Evolutionary conservation across 1,139 yeast genomes (phyloP).

Genomic region (Meyerozyma guilliermondii): DNA sequence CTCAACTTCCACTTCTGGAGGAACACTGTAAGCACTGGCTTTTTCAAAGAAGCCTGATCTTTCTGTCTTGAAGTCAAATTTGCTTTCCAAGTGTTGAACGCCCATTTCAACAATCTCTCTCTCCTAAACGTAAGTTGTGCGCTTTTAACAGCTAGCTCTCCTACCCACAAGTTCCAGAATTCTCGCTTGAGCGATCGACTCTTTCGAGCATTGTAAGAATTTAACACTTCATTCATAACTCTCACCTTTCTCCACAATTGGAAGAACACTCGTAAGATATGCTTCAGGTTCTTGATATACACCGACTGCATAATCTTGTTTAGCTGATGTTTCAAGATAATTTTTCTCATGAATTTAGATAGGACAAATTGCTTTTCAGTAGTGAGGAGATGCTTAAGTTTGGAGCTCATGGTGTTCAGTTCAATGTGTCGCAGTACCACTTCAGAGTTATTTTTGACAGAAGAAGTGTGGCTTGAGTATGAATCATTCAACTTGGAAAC

Average conservation of each 20-base stretch:
- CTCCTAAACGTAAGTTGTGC: background rate
- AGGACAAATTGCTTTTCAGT: background rate
- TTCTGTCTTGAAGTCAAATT: background rate
- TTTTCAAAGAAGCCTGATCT: background rate
- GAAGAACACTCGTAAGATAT: background rate
- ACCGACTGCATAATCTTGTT: background rate
- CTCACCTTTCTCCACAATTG: background rate
- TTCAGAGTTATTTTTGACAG: too few relatives aligned
- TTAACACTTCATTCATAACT: background rate
- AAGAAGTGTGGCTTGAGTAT: background rate
- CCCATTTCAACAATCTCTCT: constrained; percentile 5
- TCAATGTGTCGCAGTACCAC: background rate
- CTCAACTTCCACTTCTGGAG: background rate
- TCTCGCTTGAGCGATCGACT: background rate
- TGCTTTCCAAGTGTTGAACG: constrained; percentile 16
- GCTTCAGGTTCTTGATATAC: background rate
- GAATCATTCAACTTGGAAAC: background rate
- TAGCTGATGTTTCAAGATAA: background rate
- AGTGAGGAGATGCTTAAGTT: background rate
- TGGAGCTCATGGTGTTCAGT: background rate
- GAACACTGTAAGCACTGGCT: background rate
- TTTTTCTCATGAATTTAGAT: background rate
- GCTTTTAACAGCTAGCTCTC: background rate
- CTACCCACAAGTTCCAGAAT: constrained; percentile 2
- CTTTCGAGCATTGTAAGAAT: background rate